A percentile compares a stretch with the other conserved stretches of the same genome.
phyloP scores from a whole-genome alignment of 2,329 filamentous ascomycete species.

The Alternaria dauci region DNA sequence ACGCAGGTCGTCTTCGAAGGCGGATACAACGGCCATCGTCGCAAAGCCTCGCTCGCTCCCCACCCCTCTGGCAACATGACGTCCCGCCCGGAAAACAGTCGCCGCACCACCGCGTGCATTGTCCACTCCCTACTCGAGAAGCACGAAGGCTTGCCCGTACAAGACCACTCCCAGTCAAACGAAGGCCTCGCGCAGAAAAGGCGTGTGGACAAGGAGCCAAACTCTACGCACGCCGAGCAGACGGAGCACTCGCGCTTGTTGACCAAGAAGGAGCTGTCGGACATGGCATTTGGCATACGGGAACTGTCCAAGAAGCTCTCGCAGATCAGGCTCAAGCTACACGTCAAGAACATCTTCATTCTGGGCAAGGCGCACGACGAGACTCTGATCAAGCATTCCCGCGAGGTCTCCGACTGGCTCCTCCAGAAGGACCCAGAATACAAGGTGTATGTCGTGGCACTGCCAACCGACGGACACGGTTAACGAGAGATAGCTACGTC shows the following conservation, averaged over 20 bases:
- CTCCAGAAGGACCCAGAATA: slow-evolving; percentile 76
- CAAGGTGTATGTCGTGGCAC: slow-evolving; percentile 67
- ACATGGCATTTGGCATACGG: slow-evolving; percentile 96
- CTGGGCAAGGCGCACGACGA: slow-evolving; percentile 92
- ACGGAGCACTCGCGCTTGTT: slow-evolving; percentile 74
- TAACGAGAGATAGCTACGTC: slow-evolving; percentile 61
- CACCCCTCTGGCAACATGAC: slow-evolving; percentile 34
- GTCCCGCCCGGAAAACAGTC: slow-evolving; percentile 47
- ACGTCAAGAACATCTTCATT: slow-evolving; percentile 83
- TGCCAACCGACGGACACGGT: not conserved
- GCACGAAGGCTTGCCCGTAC: slow-evolving; percentile 45
- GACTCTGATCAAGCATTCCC: slow-evolving; percentile 77
- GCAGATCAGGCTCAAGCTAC: slow-evolving; percentile 81
- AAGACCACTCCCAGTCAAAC: slow-evolving; percentile 39
- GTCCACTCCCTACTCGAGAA: slow-evolving; percentile 67
- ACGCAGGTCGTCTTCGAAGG: slow-evolving; percentile 65
- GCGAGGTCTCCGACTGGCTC: slow-evolving; percentile 82
- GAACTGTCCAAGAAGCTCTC: slow-evolving; percentile 87
- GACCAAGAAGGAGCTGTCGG: slow-evolving; percentile 92
- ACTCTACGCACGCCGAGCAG: slow-evolving; percentile 42
- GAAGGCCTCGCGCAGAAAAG: slow-evolving; percentile 47
- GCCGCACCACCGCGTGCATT: slow-evolving; percentile 64
- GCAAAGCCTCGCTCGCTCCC: slow-evolving; percentile 67
- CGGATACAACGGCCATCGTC: slow-evolving; percentile 59
- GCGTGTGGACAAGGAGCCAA: slow-evolving; percentile 55